Evolutionary conservation across 495 filamentous ascomycete genomes (phyloP).

Genomic region (Elaphomyces granulatus): DNA sequence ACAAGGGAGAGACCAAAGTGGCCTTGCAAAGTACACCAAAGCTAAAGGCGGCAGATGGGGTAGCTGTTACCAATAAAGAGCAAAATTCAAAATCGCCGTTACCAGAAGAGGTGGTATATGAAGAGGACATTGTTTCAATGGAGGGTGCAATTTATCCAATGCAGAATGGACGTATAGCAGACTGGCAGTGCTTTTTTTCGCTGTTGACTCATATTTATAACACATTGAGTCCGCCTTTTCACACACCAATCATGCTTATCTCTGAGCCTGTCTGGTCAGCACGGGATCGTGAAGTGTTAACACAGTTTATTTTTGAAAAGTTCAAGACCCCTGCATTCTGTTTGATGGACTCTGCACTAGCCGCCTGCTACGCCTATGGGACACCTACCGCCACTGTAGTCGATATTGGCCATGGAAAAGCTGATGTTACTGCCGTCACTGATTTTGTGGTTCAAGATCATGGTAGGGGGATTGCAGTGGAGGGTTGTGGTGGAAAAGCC

Average conservation of each 20-base stretch:
- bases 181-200: conserved; percentile 87
- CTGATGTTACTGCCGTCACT: conserved; percentile 75
- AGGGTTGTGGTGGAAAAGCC: conserved; percentile 67
- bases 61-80: conserved; percentile 1
- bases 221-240: conserved; percentile 74
- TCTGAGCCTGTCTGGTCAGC: conserved; percentile 74
- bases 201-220: conserved; percentile 79
- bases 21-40: conserved; percentile 3
- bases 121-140: conserved; percentile 75
- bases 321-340: conserved; percentile 86
- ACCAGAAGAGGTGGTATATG: conserved; percentile 44
- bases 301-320: conserved; percentile 91
- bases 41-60: not conserved
- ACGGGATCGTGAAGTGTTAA: conserved; percentile 64
- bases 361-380: conserved; percentile 72
- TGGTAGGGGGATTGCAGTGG: conserved; percentile 47
- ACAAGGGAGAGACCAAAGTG: conserved; percentile 8
- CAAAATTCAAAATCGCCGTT: conserved; percentile 11
- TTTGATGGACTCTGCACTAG: conserved; percentile 71
- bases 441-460: conserved; percentile 55
- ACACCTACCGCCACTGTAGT: conserved; percentile 62
- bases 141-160: conserved; percentile 87
- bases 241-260: conserved; percentile 85
- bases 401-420: conserved; percentile 82
- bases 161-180: conserved; percentile 63